Evolutionary conservation across 345 rosid species (phyloP), one percentile per base, ranked within the genome.

Genomic region (Abelmoschus esculentus): DNA sequence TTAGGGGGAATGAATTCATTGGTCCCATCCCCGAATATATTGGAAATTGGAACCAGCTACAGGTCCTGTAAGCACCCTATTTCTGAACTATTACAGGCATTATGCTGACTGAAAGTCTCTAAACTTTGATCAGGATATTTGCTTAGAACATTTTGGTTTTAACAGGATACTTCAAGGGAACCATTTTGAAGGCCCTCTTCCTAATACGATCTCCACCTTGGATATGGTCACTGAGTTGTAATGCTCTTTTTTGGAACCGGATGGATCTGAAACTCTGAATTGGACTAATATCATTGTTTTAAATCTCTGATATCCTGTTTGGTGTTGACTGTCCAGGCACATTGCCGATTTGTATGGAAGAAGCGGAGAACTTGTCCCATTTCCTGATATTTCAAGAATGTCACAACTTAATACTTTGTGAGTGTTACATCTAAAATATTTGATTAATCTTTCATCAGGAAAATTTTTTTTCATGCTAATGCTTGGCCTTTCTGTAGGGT

Each of bases 171-270:
- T 64, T 47, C 54, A 44, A 64, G 68, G 68, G 34, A 44, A 64
- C 54, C 68, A 26, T 44, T 64, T 64, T 44, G 54, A 64, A 64
- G 68, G 68, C 18, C 68, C 54, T 64, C 34, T 64, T 42, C 68
- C 68, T 64, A 13, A 11, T 12, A 44, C 68, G 44, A 22, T 64
- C 6, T 64, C 68, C 32, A 44, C 54, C 54, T 46, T 64, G 68
- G 36, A 44, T 34, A 64, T 19, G 47, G 18, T 64, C 12, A 64
- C 17, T 17, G 68, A 64, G 68, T 40, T 64, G 68, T 64, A 64
- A 64, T 64, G 11, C 15, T 40, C 32, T 63, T 40, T 18, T 42
- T 42, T 10, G 12, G 2, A 8, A 42, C 46, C 12, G 46, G 36
- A 4, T 32, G 36, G 36, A 32, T 32, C 36, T 4, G 36, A 32